phyloP scores from a whole-genome alignment of 2,329 filamentous ascomycete species.

The Sclerotinia nivalis region DNA sequence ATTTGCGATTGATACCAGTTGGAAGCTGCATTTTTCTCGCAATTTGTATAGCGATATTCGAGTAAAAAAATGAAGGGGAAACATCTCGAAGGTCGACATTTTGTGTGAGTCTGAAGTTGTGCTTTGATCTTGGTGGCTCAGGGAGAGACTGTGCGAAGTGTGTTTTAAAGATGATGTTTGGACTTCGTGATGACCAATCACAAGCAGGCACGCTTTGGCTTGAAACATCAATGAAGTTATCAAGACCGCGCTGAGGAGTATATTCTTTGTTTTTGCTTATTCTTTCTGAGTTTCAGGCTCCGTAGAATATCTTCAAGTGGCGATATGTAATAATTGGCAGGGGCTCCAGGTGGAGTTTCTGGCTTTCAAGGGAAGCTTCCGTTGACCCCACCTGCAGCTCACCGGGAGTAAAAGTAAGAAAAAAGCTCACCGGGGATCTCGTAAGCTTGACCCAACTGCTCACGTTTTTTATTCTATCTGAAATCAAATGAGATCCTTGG shows the following conservation, averaged over 20 bases:
- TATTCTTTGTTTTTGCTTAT: neutral
- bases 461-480: neutral
- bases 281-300: neutral
- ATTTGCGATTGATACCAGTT: slow-evolving; percentile 29
- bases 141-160: slow-evolving; percentile 20
- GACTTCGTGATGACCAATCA: slow-evolving; percentile 16
- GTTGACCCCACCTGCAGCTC: neutral
- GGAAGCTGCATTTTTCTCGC: slow-evolving; percentile 14
- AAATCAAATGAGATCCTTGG: too few species aligned
- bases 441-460: neutral
- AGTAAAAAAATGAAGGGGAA: neutral
- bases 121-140: slow-evolving; percentile 22
- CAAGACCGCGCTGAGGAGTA: neutral
- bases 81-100: slow-evolving; percentile 13
- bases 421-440: neutral
- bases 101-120: slow-evolving; percentile 16
- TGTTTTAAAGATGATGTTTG: slow-evolving; percentile 22
- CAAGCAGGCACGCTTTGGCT: neutral
- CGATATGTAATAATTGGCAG: neutral
- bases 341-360: neutral
- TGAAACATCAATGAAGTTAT: slow-evolving; percentile 16
- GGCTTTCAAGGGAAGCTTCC: neutral
- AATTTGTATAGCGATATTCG: neutral
- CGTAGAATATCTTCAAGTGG: neutral
- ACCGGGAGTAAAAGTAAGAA: neutral